phyloP scores from a whole-genome alignment of 306 rosid species.

The Vigna hirtella region DNA sequence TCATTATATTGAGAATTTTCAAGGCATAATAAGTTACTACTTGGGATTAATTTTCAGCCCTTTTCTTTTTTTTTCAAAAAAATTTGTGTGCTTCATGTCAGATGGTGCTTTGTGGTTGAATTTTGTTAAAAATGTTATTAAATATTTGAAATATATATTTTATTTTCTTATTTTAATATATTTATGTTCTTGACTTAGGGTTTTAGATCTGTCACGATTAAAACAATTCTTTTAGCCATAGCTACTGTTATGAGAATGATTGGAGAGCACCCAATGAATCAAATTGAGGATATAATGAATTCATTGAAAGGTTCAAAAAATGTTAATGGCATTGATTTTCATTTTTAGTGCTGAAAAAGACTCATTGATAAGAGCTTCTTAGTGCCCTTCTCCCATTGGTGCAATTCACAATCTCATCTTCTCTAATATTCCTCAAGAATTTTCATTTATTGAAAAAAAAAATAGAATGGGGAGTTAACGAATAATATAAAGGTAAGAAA shows the following conservation, averaged over 20 bases:
- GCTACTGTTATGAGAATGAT: background rate
- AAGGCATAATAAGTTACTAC: background rate
- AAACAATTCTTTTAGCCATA: background rate
- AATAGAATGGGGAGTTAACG: background rate
- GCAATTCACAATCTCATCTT: background rate
- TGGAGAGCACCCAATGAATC: conserved; percentile 9
- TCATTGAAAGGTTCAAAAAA: background rate
- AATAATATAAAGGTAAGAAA: background rate
- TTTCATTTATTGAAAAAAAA: too few species aligned
- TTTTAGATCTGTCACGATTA: too few species aligned
- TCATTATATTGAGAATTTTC: conserved; percentile 10
- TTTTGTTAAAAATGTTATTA: too few species aligned
- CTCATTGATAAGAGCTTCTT: background rate
- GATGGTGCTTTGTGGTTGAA: background rate
- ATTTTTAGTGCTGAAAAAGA: background rate
- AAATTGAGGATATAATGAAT: background rate
- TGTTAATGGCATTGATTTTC: background rate
- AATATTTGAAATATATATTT: too few species aligned
- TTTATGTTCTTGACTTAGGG: too few species aligned
- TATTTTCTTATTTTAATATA: too few species aligned
- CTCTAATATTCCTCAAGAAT: too few species aligned
- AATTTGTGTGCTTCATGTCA: too few species aligned
- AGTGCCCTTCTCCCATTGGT: background rate
- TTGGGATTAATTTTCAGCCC: background rate
- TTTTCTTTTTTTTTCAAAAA: too few species aligned